Percentiles rank a stretch among this genome's conserved stretches.
These are phyloP conservation scores for Cladophialophora yegresii DNA, from an alignment of 2,329 filamentous ascomycete genomes.

Conservation along the genomic window DNA sequence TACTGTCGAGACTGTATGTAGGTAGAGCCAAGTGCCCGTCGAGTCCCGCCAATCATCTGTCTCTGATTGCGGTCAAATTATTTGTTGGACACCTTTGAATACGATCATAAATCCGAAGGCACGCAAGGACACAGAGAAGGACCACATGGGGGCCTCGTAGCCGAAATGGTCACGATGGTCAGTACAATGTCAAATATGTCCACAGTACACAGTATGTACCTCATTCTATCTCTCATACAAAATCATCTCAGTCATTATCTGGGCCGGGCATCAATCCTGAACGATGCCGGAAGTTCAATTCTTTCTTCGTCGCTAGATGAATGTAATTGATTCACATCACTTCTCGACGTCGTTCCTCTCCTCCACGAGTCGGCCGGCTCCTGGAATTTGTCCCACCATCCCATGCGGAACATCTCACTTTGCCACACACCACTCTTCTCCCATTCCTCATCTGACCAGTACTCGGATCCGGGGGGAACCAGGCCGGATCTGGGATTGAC, in stretches of 20 bases:
- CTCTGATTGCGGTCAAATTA: no score
- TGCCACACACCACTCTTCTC: conserved; percentile 29
- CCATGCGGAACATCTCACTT: conserved; percentile 31
- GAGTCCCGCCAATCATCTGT: no score
- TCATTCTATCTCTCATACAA: background rate
- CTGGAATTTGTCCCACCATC: conserved; percentile 29
- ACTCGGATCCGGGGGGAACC: conserved; percentile 29
- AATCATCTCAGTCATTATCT: background rate
- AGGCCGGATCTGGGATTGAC: conserved; percentile 25
- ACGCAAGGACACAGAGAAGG: no score
- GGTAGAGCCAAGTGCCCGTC: no score
- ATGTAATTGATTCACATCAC: background rate
- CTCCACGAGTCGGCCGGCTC: conserved; percentile 22
- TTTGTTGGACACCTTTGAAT: no score
- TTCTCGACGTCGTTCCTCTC: background rate
- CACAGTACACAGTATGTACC: background rate
- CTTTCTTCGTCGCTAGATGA: background rate
- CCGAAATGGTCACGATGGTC: no score
- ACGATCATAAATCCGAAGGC: no score
- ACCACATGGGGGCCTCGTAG: no score
- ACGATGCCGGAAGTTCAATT: background rate
- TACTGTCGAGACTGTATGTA: no score
- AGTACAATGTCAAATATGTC: background rate
- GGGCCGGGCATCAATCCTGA: conserved; percentile 3
- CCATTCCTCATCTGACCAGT: conserved; percentile 29